Evolutionary conservation across 1,139 yeast genomes (phyloP).

Genomic region (Debaryomyces udenii): DNA sequence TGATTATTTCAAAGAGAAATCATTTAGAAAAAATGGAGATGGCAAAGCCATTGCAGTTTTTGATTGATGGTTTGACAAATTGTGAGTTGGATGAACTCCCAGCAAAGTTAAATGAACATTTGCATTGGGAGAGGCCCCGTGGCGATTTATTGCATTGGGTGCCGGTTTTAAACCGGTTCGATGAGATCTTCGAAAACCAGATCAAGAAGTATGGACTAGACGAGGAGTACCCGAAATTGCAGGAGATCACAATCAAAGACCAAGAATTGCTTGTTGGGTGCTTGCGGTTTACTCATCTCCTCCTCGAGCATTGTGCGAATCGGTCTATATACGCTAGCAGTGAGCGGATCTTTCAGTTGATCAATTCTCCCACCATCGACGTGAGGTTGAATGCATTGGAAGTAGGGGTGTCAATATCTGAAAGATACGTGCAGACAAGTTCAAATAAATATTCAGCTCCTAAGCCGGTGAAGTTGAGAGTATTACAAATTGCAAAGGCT

Average conservation of each 20-base stretch:
- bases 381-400: constrained; percentile 66
- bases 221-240: constrained; percentile 49
- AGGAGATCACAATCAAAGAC: constrained; percentile 50
- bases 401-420: constrained; percentile 63
- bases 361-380: constrained; percentile 62
- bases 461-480: constrained; percentile 43
- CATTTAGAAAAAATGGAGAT: constrained; percentile 36
- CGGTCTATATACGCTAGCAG: constrained; percentile 68
- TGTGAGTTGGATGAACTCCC: constrained; percentile 39
- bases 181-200: constrained; percentile 58
- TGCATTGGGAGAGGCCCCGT: constrained; percentile 65
- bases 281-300: constrained; percentile 60
- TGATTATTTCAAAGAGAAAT: constrained; percentile 39
- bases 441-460: constrained; percentile 48
- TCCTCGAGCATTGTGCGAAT: constrained; percentile 72
- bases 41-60: constrained; percentile 37
- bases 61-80: constrained; percentile 39
- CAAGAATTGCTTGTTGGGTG: constrained; percentile 51
- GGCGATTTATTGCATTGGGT: constrained; percentile 83
- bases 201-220: constrained; percentile 59
- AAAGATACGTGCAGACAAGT: constrained; percentile 52
- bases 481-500: constrained; percentile 54
- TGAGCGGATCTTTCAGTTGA: constrained; percentile 61
- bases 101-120: constrained; percentile 27
- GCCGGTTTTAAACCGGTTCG: constrained; percentile 73